These are phyloP conservation scores for Trametes polyzona DNA, from an alignment of 1,284 basidiomycete species.

Conservation along the genomic window DNA sequence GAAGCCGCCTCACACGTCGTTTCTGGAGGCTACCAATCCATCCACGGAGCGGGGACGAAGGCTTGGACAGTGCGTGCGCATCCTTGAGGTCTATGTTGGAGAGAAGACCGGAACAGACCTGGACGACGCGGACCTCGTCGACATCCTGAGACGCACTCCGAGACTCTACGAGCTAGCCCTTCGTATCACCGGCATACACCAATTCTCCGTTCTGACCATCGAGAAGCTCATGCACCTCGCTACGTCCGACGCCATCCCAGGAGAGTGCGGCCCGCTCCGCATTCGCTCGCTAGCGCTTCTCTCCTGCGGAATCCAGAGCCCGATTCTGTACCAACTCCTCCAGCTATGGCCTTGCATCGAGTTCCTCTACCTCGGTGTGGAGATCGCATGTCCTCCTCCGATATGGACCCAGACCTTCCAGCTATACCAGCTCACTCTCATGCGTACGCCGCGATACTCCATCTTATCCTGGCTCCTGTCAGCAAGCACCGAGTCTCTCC, in stretches of 20 bases:
- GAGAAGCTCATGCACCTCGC: conserved; percentile 29
- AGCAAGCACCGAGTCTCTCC: conserved; percentile 39
- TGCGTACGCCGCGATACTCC: conserved; percentile 37
- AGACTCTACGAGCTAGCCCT: conserved; percentile 45
- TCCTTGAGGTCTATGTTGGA: conserved; percentile 26
- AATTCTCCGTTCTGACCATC: conserved; percentile 33
- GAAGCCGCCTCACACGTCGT: conserved; percentile 6
- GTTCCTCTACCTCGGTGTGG: conserved; percentile 45
- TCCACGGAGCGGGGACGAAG: conserved; percentile 10
- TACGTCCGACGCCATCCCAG: neutral
- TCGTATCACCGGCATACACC: conserved; percentile 34
- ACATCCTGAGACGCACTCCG: conserved; percentile 38
- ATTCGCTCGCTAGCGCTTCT: conserved; percentile 45
- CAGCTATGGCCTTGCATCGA: conserved; percentile 42
- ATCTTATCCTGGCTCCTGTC: conserved; percentile 46
- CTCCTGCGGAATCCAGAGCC: conserved; percentile 46
- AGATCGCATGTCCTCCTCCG: conserved; percentile 42
- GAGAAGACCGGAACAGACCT: conserved; percentile 5
- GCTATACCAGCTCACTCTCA: conserved; percentile 48
- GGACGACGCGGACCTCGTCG: conserved; percentile 25
- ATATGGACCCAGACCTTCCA: conserved; percentile 21
- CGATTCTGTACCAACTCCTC: conserved; percentile 48
- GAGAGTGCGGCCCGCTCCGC: conserved; percentile 3
- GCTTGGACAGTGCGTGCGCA: conserved; percentile 26
- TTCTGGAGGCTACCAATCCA: conserved; percentile 17